Evolutionary conservation across 2,329 filamentous ascomycete genomes (phyloP).

Genomic region (Xylogone sp.): DNA sequence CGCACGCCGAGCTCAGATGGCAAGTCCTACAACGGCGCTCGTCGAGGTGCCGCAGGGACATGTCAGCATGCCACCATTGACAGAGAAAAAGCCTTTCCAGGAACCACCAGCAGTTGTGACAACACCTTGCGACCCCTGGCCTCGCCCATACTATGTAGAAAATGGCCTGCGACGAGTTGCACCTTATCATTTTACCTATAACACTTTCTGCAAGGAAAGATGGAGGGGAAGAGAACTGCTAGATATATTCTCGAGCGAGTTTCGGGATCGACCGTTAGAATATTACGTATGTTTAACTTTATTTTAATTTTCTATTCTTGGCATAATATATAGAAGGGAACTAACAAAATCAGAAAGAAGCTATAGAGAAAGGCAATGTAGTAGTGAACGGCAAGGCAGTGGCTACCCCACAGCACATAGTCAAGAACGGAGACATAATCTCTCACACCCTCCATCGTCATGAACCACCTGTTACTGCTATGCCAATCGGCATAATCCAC

Average conservation of each 20-base stretch:
- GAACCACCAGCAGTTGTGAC: slow-evolving; percentile 44
- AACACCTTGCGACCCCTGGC: slow-evolving; percentile 53
- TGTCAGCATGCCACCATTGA: slow-evolving; percentile 26
- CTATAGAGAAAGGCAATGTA: slow-evolving; percentile 77
- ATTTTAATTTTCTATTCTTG: neutral
- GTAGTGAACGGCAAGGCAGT: slow-evolving; percentile 73
- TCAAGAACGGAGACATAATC: slow-evolving; percentile 87
- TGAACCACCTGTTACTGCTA: slow-evolving; percentile 84
- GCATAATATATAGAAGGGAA: neutral
- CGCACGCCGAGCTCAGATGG: slow-evolving; percentile 40
- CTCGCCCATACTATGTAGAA: slow-evolving; percentile 76
- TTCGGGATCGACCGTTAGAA: slow-evolving; percentile 77
- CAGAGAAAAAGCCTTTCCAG: slow-evolving; percentile 32
- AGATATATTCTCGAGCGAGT: slow-evolving; percentile 88
- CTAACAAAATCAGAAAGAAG: slow-evolving; percentile 51
- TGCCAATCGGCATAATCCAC: slow-evolving; percentile 77
- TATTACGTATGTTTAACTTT: slow-evolving; percentile 69
- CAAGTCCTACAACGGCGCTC: slow-evolving; percentile 40
- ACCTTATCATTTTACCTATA: slow-evolving; percentile 92
- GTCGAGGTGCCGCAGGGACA: slow-evolving; percentile 16
- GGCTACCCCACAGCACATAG: slow-evolving; percentile 59
- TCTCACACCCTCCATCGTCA: slow-evolving; percentile 94
- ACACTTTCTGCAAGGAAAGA: slow-evolving; percentile 89
- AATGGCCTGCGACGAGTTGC: slow-evolving; percentile 76
- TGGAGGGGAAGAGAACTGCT: slow-evolving; percentile 81